Evolutionary conservation across 257 asterid species (phyloP), one percentile per base, ranked within the genome.

Genomic region (Solanum sejunctum): DNA sequence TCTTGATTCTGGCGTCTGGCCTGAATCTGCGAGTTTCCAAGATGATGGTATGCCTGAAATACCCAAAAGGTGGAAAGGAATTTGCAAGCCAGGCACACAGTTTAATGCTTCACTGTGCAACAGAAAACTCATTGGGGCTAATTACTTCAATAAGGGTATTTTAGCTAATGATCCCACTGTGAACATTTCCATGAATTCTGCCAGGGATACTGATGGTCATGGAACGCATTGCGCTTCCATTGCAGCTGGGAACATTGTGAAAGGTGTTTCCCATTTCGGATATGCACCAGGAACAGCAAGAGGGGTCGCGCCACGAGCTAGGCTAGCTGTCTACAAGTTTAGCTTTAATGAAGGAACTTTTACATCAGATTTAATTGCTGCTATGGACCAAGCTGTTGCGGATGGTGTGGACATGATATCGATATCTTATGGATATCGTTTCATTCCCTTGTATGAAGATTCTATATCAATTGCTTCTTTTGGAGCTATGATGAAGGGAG

Each of bases 1-100:
- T 13, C 36, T 81, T 7, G 85, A 87, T 41, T 23, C 85, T n/a
- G 87, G 87, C 7, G 58, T 86, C 4, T 86, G 88, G 86, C 88
- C 88, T 2, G 88, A 86, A 17, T 83, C 84, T 26, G 51, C 21
- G 12, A 83, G 88, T 69, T 86, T 84, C 26, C 75, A 7, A 10
- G 87, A 84, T 57, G 84, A 84, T 36, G 87, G 88, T 0, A 75
- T 85, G 88, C 54, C 81, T 5, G 54, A 21, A 15, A 41, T 86
- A 60, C 90, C 90, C 5, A 36, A 61, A 51, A 88, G 77, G 73
- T 88, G 90, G 90, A 88, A 81, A 1, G 90, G 90, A 3, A 84
- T 55, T 17, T 86, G 90, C 43, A 82, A 86, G 64, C 83, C 13
- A 6, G 87, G 89, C 2, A 67, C 67, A 3, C 63, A 86, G 39